These are phyloP conservation scores for Pyrenochaeta sp. DNA, from an alignment of 2,329 filamentous ascomycete species.

Conservation along the genomic window DNA sequence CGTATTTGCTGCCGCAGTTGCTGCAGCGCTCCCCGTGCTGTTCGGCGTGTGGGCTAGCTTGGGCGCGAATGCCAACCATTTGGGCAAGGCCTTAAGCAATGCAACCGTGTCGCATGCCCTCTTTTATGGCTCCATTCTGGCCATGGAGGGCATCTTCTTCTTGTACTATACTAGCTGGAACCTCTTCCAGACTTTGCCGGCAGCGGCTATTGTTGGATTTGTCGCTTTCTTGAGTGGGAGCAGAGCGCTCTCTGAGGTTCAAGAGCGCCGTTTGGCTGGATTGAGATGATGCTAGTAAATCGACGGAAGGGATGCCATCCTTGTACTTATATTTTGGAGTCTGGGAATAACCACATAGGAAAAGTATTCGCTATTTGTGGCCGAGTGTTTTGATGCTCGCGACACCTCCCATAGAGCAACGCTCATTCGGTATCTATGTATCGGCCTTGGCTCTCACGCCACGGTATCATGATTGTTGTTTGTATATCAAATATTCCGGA, in stretches of 20 bases:
- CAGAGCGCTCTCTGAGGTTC: conserved; percentile 90
- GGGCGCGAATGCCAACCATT: conserved; percentile 83
- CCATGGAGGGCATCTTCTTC: conserved; percentile 92
- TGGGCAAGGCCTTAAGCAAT: conserved; percentile 75
- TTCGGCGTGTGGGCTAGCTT: conserved; percentile 77
- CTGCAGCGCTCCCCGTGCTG: conserved; percentile 77
- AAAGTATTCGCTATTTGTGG: not conserved
- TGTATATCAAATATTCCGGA: not conserved
- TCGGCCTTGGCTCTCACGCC: not conserved
- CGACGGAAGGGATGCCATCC: not conserved
- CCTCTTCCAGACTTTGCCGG: conserved; percentile 86
- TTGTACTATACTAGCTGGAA: conserved; percentile 94
- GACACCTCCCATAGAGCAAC: not conserved
- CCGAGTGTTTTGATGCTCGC: not conserved
- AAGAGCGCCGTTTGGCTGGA: conserved; percentile 83
- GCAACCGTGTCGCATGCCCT: conserved; percentile 82
- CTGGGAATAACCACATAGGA: not conserved
- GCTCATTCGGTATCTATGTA: not conserved
- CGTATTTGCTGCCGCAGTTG: conserved; percentile 76
- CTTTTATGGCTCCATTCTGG: conserved; percentile 87
- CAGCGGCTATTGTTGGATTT: conserved; percentile 70
- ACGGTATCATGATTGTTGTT: not conserved
- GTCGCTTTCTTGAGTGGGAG: conserved; percentile 87
- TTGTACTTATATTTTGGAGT: not conserved
- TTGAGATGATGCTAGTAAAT: conserved; percentile 56